A percentile compares a stretch with the other conserved stretches of the same genome.
phyloP scores from a whole-genome alignment of 163 green algal genomes.

The Chlorella variabilis region DNA sequence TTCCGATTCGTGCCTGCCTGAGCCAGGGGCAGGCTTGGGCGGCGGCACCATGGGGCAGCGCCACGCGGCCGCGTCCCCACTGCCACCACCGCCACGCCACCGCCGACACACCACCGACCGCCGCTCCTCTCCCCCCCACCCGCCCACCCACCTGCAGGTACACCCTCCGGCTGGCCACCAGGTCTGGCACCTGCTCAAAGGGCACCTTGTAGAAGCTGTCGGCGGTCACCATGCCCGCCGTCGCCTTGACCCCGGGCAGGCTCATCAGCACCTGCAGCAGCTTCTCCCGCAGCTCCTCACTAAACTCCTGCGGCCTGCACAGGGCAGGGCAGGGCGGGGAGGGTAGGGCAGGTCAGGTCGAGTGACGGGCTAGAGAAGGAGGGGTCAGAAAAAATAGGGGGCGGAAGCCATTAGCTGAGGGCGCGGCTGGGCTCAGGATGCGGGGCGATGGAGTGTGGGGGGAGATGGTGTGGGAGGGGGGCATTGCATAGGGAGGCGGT shows the following conservation, averaged over 20 bases:
- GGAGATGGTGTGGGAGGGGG: no score
- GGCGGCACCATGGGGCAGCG: no score
- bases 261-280: slow-evolving; percentile 51
- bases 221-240: not conserved
- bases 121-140: not conserved
- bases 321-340: not conserved
- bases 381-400: not conserved
- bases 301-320: slow-evolving; percentile 53
- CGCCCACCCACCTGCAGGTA: slow-evolving; percentile 56
- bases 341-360: not conserved
- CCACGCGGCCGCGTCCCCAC: no score
- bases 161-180: slow-evolving; percentile 80
- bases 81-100: no score
- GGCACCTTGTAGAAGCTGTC: slow-evolving; percentile 72
- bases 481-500: no score
- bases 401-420: no score
- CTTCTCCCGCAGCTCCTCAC: slow-evolving; percentile 48
- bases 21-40: no score
- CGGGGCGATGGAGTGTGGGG: no score
- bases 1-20: no score
- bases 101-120: no score
- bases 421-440: no score
- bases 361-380: no score
- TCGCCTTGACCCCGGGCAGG: not conserved
- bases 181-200: slow-evolving; percentile 86